Evolutionary conservation across 371 early-diverging fungal genomes (phyloP).

Genomic region (Syncephalis plumigaleata): DNA sequence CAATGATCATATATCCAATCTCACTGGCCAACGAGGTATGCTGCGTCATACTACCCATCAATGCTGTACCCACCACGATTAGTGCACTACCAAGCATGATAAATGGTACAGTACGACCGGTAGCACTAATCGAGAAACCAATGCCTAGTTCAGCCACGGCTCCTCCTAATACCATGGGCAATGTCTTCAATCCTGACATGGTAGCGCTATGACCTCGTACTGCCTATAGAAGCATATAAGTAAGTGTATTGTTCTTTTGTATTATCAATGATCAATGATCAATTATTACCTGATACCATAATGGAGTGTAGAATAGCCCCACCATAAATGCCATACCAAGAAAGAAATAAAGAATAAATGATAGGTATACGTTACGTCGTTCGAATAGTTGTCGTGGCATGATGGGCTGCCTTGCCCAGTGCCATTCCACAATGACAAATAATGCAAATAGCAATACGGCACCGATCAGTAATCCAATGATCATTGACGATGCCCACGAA

Average conservation of each 20-base stretch:
- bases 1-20: conserved; percentile 20
- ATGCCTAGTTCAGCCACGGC: conserved; percentile 11
- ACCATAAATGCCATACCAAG: conserved; percentile 26
- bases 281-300: too few relatives aligned
- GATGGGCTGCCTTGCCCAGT: conserved; percentile 29
- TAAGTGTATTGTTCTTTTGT: too few relatives aligned
- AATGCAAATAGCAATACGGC: conserved; percentile 19
- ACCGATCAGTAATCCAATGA: conserved; percentile 33
- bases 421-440: conserved; percentile 22
- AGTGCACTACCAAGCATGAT: conserved; percentile 22
- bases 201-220: conserved; percentile 23
- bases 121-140: conserved; percentile 12
- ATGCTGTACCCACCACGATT: conserved; percentile 16
- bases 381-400: conserved; percentile 32
- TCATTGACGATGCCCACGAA: conserved; percentile 36
- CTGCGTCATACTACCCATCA: conserved; percentile 21
- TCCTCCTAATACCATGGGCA: conserved; percentile 27
- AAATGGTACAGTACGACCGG: conserved; percentile 12
- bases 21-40: conserved; percentile 13
- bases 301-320: conserved; percentile 18
- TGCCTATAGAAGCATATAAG: conserved; percentile 1
- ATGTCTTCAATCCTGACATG: conserved; percentile 24
- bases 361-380: conserved; percentile 20
- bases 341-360: conserved; percentile 26
- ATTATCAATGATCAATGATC: too few relatives aligned